Evolutionary conservation across 2,329 filamentous ascomycete genomes (phyloP), one percentile per base, ranked within the genome.

Genomic region (Fusarium pseudonygamai): DNA sequence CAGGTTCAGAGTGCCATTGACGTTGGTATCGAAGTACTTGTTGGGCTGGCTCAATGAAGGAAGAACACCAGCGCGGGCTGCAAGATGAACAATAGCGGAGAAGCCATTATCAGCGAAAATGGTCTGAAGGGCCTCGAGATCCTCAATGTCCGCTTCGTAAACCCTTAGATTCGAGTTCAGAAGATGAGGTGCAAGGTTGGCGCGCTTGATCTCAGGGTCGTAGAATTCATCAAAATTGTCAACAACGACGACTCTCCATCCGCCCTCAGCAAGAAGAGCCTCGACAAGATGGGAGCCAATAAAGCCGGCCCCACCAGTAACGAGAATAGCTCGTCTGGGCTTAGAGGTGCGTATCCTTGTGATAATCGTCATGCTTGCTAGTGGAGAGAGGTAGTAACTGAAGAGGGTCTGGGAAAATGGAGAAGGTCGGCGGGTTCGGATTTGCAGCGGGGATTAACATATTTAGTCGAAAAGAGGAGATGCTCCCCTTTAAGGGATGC

Each of bases 221-320:
- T 67, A 67, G 4, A 67, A 67, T 1, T 67, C 62, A n/a, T 67
- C 45, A 9, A 67, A 67, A 12, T 67, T 67, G 45, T 67, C 64
- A 13, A 67, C 52, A 0, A 67, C 62, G 3, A 67, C 62, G 4
- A 67, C 62, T n/a, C 40, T 67, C 64, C 64, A 67, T 13, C 55
- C 58, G 15, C 62, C 52, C 3, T 67, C 62, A 6, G 64, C 64
- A 4, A 67, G 32, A 18, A 67, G 52, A 5, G 64, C 62, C 20
- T 67, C 62, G 3, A 67, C 64, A 6, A 67, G 64, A 30, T 67
- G 64, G 22, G 62, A 66, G 28, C 64, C 64, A 5, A 67, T 67
- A 15, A 67, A 67, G 43, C 64, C 64, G 10, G 62, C 64, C 30
- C 64, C 64, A 18, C 64, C 64, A 5, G 64, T 67, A 1, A 67